Base-by-base conservation (phyloP, 306 rosid genomes). In the Cicer arietinum region DNA sequence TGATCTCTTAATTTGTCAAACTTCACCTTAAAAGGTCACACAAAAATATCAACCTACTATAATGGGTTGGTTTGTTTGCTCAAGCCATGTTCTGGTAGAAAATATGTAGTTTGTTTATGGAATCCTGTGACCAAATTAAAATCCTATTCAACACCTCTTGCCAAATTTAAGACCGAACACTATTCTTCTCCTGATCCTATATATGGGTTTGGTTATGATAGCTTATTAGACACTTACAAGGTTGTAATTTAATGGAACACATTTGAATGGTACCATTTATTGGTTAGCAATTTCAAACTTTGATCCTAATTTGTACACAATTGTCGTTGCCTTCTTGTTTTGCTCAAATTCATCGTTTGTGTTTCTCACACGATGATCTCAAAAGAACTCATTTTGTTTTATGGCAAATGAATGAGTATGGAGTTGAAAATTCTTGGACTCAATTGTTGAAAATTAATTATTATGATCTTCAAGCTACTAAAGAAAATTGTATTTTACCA, bases 391-490 rank as follows among this genome's bases (percentile, higher is more conserved):
- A 60, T 4, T 59, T 60, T 60, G 22, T 37, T 61, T 40, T 39
- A 39, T 61, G 67, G 67, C 46, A 35, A 39, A 61, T 61, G 67
- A 61, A 61, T 30, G 67, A 61, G 47, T 39, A 35, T 61, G 22
- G 46, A 7, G 67, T 54, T 54, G 60, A 54, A 53, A 53, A 5
- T 37, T 61, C 67, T 12, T 61, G 67, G 67, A 61, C 45, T 39
- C 20, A 61, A n/a, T 61, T 61, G 18, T 39, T 61, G 44, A 61
- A 25, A 7, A 3, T 61, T 14, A 39, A 6, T 39, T 61, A 61
- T 25, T 8, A 35, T 9, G 67, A 7, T 37, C 22, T 6, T 61
- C 67, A 35, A 22, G 11, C 0, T 58, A 18, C 13, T 61, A 10
- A 13, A 11, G 67, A 61, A 61, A 3, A 30, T 30, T n/a, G 9